phyloP scores from a whole-genome alignment of 1,284 basidiomycete genomes.

The Leccinum ponderosum region DNA sequence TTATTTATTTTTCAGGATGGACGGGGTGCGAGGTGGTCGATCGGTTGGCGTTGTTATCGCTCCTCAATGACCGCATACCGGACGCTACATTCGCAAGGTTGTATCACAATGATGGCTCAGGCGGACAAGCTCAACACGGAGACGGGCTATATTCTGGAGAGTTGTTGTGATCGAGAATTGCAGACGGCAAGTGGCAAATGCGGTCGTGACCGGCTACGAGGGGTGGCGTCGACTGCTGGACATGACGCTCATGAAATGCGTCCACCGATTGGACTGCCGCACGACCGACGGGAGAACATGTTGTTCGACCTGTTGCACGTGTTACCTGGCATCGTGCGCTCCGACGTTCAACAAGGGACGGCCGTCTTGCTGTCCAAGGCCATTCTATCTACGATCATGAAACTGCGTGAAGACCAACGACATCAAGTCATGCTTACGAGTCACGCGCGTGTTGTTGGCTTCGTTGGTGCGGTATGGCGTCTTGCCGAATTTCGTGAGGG shows the following conservation, averaged over 20 bases:
- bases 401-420: constrained; percentile 48
- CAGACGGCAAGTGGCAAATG: constrained; percentile 75
- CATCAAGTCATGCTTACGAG: constrained; percentile 55
- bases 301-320: constrained; percentile 86
- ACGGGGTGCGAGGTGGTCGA: constrained; percentile 86
- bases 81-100: constrained; percentile 66
- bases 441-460: constrained; percentile 54
- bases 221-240: constrained; percentile 87
- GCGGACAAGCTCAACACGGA: constrained; percentile 43
- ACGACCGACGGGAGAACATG: constrained; percentile 81
- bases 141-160: constrained; percentile 69
- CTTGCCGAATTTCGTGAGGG: background rate
- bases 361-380: background rate
- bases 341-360: constrained; percentile 36
- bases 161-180: constrained; percentile 82
- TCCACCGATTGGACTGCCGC: constrained; percentile 53
- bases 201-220: constrained; percentile 45
- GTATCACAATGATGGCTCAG: constrained; percentile 59
- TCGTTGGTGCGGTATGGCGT: background rate
- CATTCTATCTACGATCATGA: background rate
- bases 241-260: background rate
- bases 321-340: constrained; percentile 62
- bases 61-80: constrained; percentile 65
- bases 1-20: no score
- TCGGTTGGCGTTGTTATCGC: constrained; percentile 62